Base-by-base conservation (phyloP, 2,329 filamentous ascomycete species). In the Colletotrichum kahawae region DNA sequence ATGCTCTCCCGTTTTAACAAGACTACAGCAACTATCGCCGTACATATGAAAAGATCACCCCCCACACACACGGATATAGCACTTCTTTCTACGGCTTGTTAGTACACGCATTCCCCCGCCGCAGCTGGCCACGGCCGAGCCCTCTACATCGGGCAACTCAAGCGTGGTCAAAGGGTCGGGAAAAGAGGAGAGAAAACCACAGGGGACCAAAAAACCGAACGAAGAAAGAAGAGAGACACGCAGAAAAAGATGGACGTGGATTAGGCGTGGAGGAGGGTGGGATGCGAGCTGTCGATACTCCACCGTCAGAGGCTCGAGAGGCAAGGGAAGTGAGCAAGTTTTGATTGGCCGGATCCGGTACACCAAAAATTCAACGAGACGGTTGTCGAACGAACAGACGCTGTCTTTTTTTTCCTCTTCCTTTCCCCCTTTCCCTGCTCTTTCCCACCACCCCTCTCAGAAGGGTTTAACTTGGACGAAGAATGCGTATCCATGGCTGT, bases 241-340 rank as follows among this genome's bases (percentile, higher is more conserved):
- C 38, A n/a, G 31, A 33, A 21, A 43, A 21, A 27, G 54, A 51
- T 27, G 60, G 63, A 36, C 60, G 51, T 64, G 48, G 56, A 59
- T 16, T 59, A 59, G 59, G 24, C 57, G 68, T 64, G 69, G 51
- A 63, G 70, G 74, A 74, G 67, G 76, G 76, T 74, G 73, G 77
- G 67, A 76, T 76, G 54, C 36, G 51, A 72, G 38, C 43, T 51
- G 38, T 34, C 48, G 18, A 63, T 54, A 67, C 70, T 70, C 74
- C 74, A 76, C 74, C 65, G 71, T 65, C 65, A 69, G 71, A 73
- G 70, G 65, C 70, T 76, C 65, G 70, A 70, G 62, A 74, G 65
- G 74, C 74, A 65, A 66, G 74, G 74, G 70, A 74, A 65, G 74
- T 85, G 85, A 87, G 85, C 85, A 87, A 86, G 85, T 87, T 87